These are phyloP conservation scores for Pleurotus cornucopiae DNA, from an alignment of 768 basidiomycete genomes.

Conservation along the genomic window DNA sequence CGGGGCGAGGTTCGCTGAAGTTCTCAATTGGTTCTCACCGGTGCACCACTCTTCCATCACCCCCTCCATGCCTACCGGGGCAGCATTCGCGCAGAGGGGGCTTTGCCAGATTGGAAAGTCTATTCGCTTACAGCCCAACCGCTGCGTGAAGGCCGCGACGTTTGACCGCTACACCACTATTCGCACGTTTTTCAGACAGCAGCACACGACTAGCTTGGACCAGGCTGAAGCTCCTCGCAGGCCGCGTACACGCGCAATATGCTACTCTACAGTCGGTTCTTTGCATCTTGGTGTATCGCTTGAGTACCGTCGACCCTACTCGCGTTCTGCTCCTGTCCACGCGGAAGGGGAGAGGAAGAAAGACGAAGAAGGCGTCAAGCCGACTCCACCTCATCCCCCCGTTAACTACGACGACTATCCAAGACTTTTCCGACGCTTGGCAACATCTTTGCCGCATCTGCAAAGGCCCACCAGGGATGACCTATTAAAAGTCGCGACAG, in stretches of 20 bases:
- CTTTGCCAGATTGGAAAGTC: neutral
- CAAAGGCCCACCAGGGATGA: slow-evolving; percentile 86
- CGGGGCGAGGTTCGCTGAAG: neutral
- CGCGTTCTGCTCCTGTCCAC: neutral
- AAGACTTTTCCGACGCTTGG: slow-evolving; percentile 75
- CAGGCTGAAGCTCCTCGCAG: neutral
- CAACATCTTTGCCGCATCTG: slow-evolving; percentile 69
- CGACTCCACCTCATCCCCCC: slow-evolving; percentile 12
- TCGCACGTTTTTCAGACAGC: slow-evolving; percentile 49
- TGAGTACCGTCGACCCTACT: neutral
- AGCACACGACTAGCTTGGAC: slow-evolving; percentile 21
- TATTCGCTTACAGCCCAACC: neutral
- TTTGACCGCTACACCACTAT: slow-evolving; percentile 59
- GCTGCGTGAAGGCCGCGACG: slow-evolving; percentile 20
- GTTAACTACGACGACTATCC: slow-evolving; percentile 66
- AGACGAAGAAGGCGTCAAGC: neutral
- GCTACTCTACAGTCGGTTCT: no score
- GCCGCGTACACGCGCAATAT: no score
- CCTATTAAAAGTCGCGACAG: slow-evolving; percentile 78
- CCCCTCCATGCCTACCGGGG: neutral
- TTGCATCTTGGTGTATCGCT: neutral
- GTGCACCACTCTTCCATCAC: neutral
- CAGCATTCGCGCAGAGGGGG: neutral
- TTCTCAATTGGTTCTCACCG: no score
- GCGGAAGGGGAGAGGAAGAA: neutral